Base-by-base conservation (phyloP, 306 rosid genomes). In the Vigna unguiculata region DNA sequence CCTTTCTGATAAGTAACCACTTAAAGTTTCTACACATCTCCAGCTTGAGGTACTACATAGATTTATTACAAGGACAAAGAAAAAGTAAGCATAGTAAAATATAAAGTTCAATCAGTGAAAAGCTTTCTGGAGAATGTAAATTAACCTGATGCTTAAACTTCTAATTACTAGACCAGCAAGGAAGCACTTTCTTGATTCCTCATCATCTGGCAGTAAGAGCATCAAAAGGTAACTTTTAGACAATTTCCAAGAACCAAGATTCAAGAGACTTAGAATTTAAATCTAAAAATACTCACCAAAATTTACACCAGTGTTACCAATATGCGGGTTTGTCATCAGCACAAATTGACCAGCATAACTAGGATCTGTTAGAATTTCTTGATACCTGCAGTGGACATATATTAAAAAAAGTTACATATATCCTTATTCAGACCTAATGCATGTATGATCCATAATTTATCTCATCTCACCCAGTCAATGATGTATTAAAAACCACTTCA, bases 341-440 rank as follows among this genome's bases (percentile, higher is more conserved):
- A 95, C 97, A 84, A 92, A 92, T 78, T 95, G 97, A 3, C 97
- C 97, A 75, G 97, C 93, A 83, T 95, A 95, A 80, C 97, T 92
- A 57, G 99, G 99, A 81, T 95, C 97, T 0, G 99, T 95, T 52
- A 95, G 82, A 85, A 95, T 95, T 80, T 95, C 99, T 81, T 95
- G 97, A 86, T 95, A 95, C 79, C 97, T 95, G 85, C 64, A 58
- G 40, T 58, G 9, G 25, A 7, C 4, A 78, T 46, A 8, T 24
- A 58, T 13, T 57, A 1, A 11, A 12, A 22, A 55, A 11, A 43
- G 40, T 12, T 3, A 12, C 7, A 21, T 21, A 10, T 21, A 19
- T 21, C 58, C 5, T 9, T 19, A 12, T 20, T 52, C 25, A 52
- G 25, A 9, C 8, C 19, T 22, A 52, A 52, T 19, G 58, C 12